Percentiles rank a stretch among this genome's conserved stretches.
phyloP scores from a whole-genome alignment of 495 filamentous ascomycete genomes.

The Xanthoparmelia taractica region DNA sequence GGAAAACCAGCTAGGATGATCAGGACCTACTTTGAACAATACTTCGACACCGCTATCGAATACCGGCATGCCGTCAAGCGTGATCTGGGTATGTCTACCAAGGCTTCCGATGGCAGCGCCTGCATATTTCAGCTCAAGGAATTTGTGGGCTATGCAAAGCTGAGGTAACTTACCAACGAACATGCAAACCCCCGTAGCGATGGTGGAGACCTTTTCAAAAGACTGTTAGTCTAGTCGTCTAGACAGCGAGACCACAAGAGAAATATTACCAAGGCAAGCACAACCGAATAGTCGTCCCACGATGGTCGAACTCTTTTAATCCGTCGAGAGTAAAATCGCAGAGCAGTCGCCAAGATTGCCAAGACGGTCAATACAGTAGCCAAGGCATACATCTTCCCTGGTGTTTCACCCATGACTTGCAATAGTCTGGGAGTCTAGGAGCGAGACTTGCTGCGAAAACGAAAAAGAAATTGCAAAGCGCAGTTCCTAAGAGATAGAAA shows the following conservation, averaged over 20 bases:
- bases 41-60: conserved; percentile 6
- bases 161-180: conserved; percentile 4
- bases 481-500: background rate
- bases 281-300: conserved; percentile 31
- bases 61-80: conserved; percentile 7
- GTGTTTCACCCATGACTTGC: background rate
- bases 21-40: background rate
- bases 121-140: background rate
- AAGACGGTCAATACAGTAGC: background rate
- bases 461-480: background rate
- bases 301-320: conserved; percentile 21
- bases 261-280: conserved; percentile 23
- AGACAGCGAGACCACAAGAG: background rate
- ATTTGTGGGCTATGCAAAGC: too few species aligned
- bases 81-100: conserved; percentile 12
- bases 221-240: background rate
- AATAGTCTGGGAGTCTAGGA: background rate
- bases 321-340: conserved; percentile 7
- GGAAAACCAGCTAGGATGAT: background rate
- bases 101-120: conserved; percentile 9
- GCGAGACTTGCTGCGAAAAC: background rate
- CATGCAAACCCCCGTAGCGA: conserved; percentile 9
- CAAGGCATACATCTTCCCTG: conserved; percentile 16
- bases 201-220: background rate
- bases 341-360: conserved; percentile 5